Base-by-base conservation (phyloP, 192 early-diverging fungal genomes). In the Coemansia sp. region DNA sequence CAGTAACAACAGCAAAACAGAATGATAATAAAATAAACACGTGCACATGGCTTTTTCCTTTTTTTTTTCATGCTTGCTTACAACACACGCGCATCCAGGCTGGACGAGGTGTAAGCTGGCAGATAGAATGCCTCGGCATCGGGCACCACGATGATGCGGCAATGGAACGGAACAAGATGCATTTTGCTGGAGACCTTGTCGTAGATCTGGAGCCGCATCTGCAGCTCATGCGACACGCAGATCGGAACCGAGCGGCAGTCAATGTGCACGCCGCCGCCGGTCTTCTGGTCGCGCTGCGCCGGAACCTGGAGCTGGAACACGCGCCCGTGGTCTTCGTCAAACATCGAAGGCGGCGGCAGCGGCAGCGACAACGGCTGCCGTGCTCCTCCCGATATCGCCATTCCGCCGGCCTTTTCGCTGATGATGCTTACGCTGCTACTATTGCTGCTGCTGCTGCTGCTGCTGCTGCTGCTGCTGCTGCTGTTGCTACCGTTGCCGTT, bases 231-330 rank as follows among this genome's bases (percentile, higher is more conserved):
- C 6, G 56, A 49, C 8, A 79, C 57, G 7, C 68, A 74, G 7
- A 79, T 59, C 0, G 77, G 77, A n/a, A 72, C 72, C 52, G 77
- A 79, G 21, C 77, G 47, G 57, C 77, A 74, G 47, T 79, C 77
- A 8, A 71, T 74, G 13, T 74, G 77, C 7, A 79, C 56, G 49
- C 72, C 72, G 38, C 61, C 49, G 5, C 47, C 49, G 4, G n/a
- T 16, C 18, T 32, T n/a, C 12, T 56, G 49, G 9, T 64, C 65
- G 3, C 67, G 57, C 19, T 68, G 64, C 6, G 39, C 21, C 3
- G 77, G 77, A 9, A 79, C 49, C 19, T 50, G 38, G n/a, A 79
- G 61, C 64, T 42, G 41, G 42, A 56, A 74, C 49, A 59, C 61
- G 13, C 61, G 68, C 38, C 18, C 39, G 6, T 64, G 48, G 18